Conservation (phyloP, 1,284 basidiomycete species). For the Apiotrichum brassicae region DNA sequence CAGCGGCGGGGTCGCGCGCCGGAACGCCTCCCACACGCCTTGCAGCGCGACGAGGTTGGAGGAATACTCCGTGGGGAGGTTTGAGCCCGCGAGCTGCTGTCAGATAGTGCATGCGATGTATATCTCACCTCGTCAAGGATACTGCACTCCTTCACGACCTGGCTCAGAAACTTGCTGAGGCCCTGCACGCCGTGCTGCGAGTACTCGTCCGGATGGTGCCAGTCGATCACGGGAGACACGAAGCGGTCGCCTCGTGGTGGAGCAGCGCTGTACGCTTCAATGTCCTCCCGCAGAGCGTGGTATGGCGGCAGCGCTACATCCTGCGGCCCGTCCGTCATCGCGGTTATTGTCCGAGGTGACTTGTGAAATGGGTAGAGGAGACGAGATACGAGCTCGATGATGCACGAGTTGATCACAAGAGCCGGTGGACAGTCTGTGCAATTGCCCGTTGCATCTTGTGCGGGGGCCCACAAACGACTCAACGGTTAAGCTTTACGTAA, state of each 20-base stretch:
- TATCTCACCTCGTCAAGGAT: conserved; percentile 28
- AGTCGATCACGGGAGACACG: conserved; percentile 36
- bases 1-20: conserved; percentile 26
- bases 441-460: too few relatives aligned
- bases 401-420: too few relatives aligned
- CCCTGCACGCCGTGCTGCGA: conserved; percentile 28
- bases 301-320: not conserved
- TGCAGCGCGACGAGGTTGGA: conserved; percentile 34
- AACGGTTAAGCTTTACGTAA: too few relatives aligned
- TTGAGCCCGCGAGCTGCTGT: conserved; percentile 15
- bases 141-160: conserved; percentile 27
- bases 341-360: too few relatives aligned
- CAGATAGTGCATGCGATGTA: not conserved
- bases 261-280: conserved; percentile 7
- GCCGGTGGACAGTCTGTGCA: too few relatives aligned
- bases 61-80: conserved; percentile 24
- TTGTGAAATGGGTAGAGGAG: too few relatives aligned
- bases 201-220: conserved; percentile 33
- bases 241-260: conserved; percentile 17
- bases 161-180: conserved; percentile 28
- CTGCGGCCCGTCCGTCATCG: too few relatives aligned
- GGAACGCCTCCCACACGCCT: conserved; percentile 40
- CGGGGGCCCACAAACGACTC: too few relatives aligned
- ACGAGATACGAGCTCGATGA: too few relatives aligned
- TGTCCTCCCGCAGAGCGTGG: conserved; percentile 3